These are phyloP conservation scores for Lyophyllum shimeji DNA, from an alignment of 768 basidiomycete species.

Conservation along the genomic window DNA sequence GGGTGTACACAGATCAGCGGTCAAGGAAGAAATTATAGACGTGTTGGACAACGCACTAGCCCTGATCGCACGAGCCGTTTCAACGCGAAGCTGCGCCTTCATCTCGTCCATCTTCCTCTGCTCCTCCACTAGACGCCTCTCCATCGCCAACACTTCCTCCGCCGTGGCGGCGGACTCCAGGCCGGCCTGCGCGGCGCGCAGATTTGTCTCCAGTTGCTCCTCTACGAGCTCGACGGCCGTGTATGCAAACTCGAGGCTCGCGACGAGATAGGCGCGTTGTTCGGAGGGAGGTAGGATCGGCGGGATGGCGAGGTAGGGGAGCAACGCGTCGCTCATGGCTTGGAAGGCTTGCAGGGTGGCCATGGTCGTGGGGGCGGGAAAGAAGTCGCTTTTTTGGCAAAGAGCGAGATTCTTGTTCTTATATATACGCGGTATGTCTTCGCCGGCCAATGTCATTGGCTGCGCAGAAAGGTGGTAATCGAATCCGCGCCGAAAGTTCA, in stretches of 20 bases:
- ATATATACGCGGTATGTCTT: not conserved
- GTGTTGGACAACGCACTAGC: not conserved
- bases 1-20: no score
- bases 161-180: slow-evolving; percentile 6
- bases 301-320: slow-evolving; percentile 12
- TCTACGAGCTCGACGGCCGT: slow-evolving; percentile 17
- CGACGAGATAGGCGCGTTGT: slow-evolving; percentile 12
- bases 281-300: slow-evolving; percentile 1
- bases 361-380: not conserved
- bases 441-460: not conserved
- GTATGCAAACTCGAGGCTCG: slow-evolving; percentile 16
- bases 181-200: slow-evolving; percentile 12
- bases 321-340: slow-evolving; percentile 12
- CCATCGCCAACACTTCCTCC: slow-evolving; percentile 12
- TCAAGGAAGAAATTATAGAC: no score
- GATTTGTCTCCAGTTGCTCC: slow-evolving; percentile 12
- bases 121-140: slow-evolving; percentile 7
- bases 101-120: slow-evolving; percentile 16
- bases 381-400: not conserved
- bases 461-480: not conserved
- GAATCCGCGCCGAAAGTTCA: not conserved
- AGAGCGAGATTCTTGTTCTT: not conserved
- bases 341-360: slow-evolving; percentile 8
- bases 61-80: slow-evolving; percentile 2
- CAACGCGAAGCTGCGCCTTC: slow-evolving; percentile 6